These are phyloP conservation scores for Metschnikowia rubicola DNA, from an alignment of 805 yeast genomes.

Conservation along the genomic window DNA sequence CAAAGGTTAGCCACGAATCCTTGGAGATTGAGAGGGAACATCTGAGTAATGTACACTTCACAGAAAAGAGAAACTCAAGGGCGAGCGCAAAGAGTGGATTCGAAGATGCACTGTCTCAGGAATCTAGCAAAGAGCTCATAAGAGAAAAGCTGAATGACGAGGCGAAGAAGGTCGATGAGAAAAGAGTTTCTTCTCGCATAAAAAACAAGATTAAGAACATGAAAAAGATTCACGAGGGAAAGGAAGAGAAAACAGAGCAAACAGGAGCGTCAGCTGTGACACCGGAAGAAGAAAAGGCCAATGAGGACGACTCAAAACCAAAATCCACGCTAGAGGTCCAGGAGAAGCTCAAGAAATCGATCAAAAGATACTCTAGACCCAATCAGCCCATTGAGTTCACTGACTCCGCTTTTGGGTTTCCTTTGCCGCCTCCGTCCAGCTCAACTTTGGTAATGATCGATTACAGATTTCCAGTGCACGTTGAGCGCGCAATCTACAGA, in stretches of 20 bases:
- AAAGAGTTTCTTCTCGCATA: conserved; percentile 12
- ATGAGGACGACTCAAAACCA: conserved; percentile 21
- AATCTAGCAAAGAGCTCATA: conserved; percentile 1
- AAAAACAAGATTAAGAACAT: conserved; percentile 17
- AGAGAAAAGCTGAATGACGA: conserved; percentile 5
- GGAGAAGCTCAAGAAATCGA: conserved; percentile 41
- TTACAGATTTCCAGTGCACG: conserved; percentile 87
- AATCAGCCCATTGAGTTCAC: conserved; percentile 49
- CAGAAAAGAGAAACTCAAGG: conserved; percentile 1
- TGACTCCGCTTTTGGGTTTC: conserved; percentile 85
- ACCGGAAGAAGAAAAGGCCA: conserved; percentile 4
- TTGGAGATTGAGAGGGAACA: conserved; percentile 3
- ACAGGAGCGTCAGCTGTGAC: background rate
- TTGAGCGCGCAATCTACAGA: conserved; percentile 92
- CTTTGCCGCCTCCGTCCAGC: conserved; percentile 74
- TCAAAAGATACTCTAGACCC: conserved; percentile 39
- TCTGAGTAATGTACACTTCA: background rate
- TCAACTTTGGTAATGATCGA: conserved; percentile 79
- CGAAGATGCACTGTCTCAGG: conserved; percentile 1
- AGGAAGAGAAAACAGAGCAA: conserved; percentile 5
- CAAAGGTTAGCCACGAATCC: conserved; percentile 3
- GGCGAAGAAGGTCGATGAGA: conserved; percentile 7
- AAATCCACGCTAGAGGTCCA: conserved; percentile 40
- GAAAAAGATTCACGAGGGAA: conserved; percentile 13
- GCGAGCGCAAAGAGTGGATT: conserved; percentile 1